Evolutionary conservation across 208 protist species (phyloP).

Genomic region (Acanthamoeba triangularis): DNA sequence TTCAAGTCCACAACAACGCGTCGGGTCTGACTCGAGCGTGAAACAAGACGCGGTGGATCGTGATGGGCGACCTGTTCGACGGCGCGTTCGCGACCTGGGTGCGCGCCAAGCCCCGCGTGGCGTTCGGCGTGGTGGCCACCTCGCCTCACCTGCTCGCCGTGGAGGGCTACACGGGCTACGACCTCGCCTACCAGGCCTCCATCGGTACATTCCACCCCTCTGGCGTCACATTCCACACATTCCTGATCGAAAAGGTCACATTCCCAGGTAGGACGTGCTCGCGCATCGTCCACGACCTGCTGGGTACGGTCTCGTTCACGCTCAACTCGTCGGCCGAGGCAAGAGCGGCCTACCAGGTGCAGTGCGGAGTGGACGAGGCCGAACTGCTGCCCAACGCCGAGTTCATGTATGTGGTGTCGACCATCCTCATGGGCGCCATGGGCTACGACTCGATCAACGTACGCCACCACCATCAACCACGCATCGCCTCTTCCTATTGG

Average conservation of each 20-base stretch:
- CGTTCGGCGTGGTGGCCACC: constrained; percentile 44
- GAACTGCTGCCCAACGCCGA: constrained; percentile 8
- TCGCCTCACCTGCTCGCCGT: constrained; percentile 61
- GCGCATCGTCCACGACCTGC: background rate
- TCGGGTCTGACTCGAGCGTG: background rate
- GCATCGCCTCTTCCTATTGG: background rate
- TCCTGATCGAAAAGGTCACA: background rate
- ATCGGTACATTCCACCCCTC: background rate
- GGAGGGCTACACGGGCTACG: constrained; percentile 20
- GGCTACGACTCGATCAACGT: background rate
- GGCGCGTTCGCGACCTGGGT: constrained; percentile 62
- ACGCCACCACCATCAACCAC: background rate
- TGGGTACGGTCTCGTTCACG: background rate
- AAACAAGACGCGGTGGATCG: constrained; percentile 49
- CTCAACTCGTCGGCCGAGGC: background rate
- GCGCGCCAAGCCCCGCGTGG: constrained; percentile 53
- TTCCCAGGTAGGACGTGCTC: background rate
- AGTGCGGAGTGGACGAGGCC: too few relatives aligned
- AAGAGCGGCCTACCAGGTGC: background rate
- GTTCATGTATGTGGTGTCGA: constrained; percentile 66
- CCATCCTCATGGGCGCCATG: constrained; percentile 46
- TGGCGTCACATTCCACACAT: background rate
- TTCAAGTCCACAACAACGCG: background rate
- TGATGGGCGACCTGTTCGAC: constrained; percentile 69
- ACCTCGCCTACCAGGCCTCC: constrained; percentile 57